phyloP scores from a whole-genome alignment of 2,329 filamentous ascomycete species.

The Purpureocillium lavendulum region DNA sequence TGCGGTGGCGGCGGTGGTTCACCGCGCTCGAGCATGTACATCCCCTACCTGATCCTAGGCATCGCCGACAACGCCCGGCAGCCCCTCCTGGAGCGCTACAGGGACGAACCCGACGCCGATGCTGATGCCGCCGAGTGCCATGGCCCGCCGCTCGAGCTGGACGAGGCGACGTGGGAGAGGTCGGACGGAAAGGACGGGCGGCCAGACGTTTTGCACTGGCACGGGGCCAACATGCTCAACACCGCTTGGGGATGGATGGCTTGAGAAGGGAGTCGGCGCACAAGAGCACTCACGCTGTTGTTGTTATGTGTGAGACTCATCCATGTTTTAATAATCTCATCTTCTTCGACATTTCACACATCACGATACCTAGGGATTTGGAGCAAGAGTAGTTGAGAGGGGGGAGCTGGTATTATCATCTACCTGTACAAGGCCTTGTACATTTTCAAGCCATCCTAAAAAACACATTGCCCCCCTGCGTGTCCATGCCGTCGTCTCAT shows the following conservation, averaged over 20 bases:
- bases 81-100: slow-evolving; percentile 1
- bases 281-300: no score
- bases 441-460: slow-evolving; percentile 27
- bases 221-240: slow-evolving; percentile 10
- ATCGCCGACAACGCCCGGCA: neutral
- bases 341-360: no score
- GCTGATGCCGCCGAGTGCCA: no score
- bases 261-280: neutral
- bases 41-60: neutral
- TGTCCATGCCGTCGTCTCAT: slow-evolving; percentile 37
- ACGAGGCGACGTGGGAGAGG: slow-evolving; percentile 1
- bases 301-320: no score
- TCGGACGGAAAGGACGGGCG: neutral
- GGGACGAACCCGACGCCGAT: neutral
- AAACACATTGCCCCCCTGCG: slow-evolving; percentile 26
- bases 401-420: slow-evolving; percentile 34
- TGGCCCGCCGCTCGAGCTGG: neutral
- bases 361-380: neutral
- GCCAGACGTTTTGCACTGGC: slow-evolving; percentile 2
- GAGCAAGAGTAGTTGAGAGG: no score
- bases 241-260: slow-evolving; percentile 12
- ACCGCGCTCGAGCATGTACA: slow-evolving; percentile 1
- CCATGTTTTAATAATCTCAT: no score
- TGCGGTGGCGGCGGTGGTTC: neutral
- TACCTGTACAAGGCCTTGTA: slow-evolving; percentile 27